Evolutionary conservation across 352 stramenopile species (phyloP).

Genomic region (Phytophthora agathidicida): DNA sequence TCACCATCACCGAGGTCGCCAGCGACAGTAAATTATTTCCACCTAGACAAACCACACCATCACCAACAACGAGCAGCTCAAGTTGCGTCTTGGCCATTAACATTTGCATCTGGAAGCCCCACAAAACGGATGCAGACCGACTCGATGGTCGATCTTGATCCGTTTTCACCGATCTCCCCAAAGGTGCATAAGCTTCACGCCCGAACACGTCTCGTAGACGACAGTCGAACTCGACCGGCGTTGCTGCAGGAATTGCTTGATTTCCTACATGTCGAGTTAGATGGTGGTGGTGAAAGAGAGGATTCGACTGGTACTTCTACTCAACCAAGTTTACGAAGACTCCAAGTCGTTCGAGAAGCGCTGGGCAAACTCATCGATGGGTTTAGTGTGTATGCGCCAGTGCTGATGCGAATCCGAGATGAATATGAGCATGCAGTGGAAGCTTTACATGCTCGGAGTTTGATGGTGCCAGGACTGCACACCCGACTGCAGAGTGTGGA

Average conservation of each 20-base stretch:
- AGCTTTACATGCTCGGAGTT: slow-evolving; percentile 34
- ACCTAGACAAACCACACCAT: slow-evolving; percentile 26
- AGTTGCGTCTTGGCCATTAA: slow-evolving; percentile 50
- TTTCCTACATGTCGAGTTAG: slow-evolving; percentile 41
- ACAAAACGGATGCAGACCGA: slow-evolving; percentile 5
- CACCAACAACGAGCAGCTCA: slow-evolving; percentile 26
- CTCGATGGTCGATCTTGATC: slow-evolving; percentile 14
- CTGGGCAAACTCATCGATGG: slow-evolving; percentile 58
- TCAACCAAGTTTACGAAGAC: slow-evolving; percentile 37
- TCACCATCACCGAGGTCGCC: not conserved
- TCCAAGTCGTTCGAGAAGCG: slow-evolving; percentile 62
- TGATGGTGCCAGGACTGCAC: slow-evolving; percentile 57
- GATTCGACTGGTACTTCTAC: slow-evolving; percentile 1
- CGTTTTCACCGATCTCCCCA: slow-evolving; percentile 28
- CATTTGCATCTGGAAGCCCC: slow-evolving; percentile 22
- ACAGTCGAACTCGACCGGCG: slow-evolving; percentile 40
- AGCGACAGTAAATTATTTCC: slow-evolving; percentile 4
- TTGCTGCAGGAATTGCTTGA: slow-evolving; percentile 53
- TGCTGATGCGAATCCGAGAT: slow-evolving; percentile 65
- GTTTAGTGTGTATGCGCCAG: slow-evolving; percentile 70
- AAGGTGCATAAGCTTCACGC: slow-evolving; percentile 32
- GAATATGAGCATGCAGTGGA: slow-evolving; percentile 64
- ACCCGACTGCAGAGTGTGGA: slow-evolving; percentile 63
- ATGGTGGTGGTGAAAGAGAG: slow-evolving; percentile 6
- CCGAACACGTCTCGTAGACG: slow-evolving; percentile 29